phyloP scores from a whole-genome alignment of 495 filamentous ascomycete species.

The Penicillium paradoxum region DNA sequence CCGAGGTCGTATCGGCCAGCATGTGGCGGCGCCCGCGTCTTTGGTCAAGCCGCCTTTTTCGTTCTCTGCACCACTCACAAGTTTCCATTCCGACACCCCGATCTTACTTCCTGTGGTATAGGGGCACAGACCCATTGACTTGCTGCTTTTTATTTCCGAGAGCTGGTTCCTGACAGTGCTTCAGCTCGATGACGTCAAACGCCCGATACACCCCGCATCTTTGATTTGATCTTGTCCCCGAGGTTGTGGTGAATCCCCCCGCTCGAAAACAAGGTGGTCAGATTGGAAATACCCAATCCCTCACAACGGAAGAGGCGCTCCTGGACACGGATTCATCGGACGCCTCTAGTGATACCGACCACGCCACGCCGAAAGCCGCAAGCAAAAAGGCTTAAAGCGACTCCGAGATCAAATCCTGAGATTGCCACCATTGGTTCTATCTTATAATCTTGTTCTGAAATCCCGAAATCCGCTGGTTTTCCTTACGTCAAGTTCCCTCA shows the following conservation, averaged over 20 bases:
- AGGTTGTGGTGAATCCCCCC: neutral
- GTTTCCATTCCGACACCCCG: neutral
- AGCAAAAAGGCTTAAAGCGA: neutral
- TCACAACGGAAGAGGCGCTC: neutral
- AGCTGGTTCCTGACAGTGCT: constrained; percentile 16
- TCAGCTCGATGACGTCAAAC: constrained; percentile 20
- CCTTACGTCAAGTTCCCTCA: constrained; percentile 10
- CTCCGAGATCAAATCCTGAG: neutral
- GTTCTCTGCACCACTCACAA: neutral
- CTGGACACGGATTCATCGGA: neutral
- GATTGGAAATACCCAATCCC: neutral
- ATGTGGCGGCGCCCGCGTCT: neutral
- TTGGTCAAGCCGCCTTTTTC: neutral
- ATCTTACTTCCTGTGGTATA: neutral
- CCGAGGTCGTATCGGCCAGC: neutral
- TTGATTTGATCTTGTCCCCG: neutral
- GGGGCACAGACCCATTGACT: neutral
- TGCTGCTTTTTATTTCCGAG: neutral
- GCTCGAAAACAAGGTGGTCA: neutral
- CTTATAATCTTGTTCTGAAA: neutral
- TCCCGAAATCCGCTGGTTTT: neutral
- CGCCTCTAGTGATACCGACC: neutral
- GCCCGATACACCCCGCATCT: neutral
- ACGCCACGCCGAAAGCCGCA: constrained; percentile 9
- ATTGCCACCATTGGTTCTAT: neutral